Conservation (phyloP, 2,329 filamentous ascomycete species). For the Xylariaceae sp. region DNA sequence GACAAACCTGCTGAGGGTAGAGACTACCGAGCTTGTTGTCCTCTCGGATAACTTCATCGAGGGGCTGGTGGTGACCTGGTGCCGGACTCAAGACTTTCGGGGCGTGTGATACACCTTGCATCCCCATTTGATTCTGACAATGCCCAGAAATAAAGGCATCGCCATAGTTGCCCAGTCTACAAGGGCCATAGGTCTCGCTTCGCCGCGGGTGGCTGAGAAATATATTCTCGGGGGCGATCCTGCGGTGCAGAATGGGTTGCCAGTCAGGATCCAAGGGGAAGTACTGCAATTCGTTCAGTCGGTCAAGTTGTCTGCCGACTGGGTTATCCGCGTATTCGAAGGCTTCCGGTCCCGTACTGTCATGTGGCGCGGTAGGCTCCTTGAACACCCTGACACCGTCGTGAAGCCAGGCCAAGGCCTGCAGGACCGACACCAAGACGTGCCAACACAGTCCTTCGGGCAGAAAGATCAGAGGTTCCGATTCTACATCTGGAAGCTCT, state of each 20-base stretch:
- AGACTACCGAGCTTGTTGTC: constrained; percentile 9
- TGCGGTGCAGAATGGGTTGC: constrained; percentile 44
- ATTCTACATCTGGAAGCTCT: constrained; percentile 14
- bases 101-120: not conserved
- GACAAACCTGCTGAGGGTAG: constrained; percentile 20
- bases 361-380: too few relatives aligned
- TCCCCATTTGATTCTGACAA: constrained; percentile 2
- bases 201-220: constrained; percentile 42
- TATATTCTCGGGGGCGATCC: constrained; percentile 39
- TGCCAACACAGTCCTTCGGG: constrained; percentile 51
- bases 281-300: not conserved
- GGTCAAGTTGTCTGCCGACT: not conserved
- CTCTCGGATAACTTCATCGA: constrained; percentile 13
- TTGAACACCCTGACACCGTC: constrained; percentile 30
- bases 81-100: constrained; percentile 20
- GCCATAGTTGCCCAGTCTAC: constrained; percentile 45
- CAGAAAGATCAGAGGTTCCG: constrained; percentile 27
- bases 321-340: not conserved
- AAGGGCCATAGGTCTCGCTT: constrained; percentile 42
- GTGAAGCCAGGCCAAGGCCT: constrained; percentile 46
- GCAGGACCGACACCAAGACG: constrained; percentile 38
- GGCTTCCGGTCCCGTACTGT: too few relatives aligned
- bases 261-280: constrained; percentile 31
- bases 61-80: constrained; percentile 5
- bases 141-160: constrained; percentile 34